Conservation (phyloP, 441 rosid genomes). For the Manihot esculenta region DNA sequence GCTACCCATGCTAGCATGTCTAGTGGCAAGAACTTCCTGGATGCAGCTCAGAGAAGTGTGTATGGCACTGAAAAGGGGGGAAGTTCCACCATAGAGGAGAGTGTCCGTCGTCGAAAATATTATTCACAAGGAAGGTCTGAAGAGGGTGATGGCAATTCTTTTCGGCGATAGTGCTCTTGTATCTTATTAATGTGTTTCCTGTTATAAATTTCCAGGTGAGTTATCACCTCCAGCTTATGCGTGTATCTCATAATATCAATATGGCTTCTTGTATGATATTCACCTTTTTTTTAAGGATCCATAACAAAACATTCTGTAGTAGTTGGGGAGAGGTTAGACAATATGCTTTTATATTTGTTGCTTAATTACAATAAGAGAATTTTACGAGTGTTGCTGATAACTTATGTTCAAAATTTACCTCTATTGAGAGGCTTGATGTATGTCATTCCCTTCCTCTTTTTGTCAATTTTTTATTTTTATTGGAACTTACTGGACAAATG, state of each 20-base stretch:
- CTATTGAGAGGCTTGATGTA: no score
- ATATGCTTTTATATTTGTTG: no score
- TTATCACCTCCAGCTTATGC: not conserved
- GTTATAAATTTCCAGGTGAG: slow-evolving; percentile 7
- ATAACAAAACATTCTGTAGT: no score
- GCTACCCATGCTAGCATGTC: slow-evolving; percentile 40
- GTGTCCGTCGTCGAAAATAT: slow-evolving; percentile 78
- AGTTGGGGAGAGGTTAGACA: no score
- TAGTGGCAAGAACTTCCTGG: slow-evolving; percentile 68
- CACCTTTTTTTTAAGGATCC: no score
- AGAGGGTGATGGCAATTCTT: slow-evolving; percentile 71
- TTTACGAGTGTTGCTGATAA: no score
- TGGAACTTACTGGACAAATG: no score
- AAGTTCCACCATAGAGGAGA: slow-evolving; percentile 82
- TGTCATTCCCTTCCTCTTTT: no score
- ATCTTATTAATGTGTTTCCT: not conserved
- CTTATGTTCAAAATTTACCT: no score
- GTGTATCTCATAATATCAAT: not conserved
- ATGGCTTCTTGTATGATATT: not conserved
- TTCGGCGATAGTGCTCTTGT: slow-evolving; percentile 51
- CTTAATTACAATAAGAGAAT: no score
- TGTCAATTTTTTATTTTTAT: no score
- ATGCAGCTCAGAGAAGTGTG: slow-evolving; percentile 72
- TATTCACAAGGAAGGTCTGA: slow-evolving; percentile 69
- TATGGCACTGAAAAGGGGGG: slow-evolving; percentile 90